Base-by-base conservation (phyloP, 495 filamentous ascomycete genomes). In the Aspergillus panamensis region DNA sequence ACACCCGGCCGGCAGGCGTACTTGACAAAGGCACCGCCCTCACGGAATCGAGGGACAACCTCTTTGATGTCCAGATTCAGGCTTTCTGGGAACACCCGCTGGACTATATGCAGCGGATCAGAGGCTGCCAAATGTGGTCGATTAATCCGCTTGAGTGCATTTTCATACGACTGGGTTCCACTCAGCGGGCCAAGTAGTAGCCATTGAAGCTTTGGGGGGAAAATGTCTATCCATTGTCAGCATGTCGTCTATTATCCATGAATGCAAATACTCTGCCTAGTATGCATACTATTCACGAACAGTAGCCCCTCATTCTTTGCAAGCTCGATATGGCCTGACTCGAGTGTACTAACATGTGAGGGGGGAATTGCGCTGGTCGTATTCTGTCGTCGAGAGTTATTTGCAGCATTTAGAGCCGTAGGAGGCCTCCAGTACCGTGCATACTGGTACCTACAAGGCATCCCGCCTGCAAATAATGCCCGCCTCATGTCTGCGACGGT, bases 11-110 rank as follows among this genome's bases (percentile, higher is more conserved):
- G 76, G 62, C 90, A 80, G 7, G 78, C 78, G 71, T 95, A 94
- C 68, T 96, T 97, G 63, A 97, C 84, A 71, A 94, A 97, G 8
- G 91, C 90, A 8, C 95, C 94, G 20, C 93, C 95, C 68, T 98
- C 94, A 62, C 93, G 92, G 30, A 92, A 75, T 17, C 91, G 82
- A 2, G 92, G 89, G 44, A 96, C 63, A 35, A 96, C 84, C 58
- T 95, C 84, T 40, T 84, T 88, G 59, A 96, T 82, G 40, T 86
- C 80, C 25, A 94, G 72, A n/a, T 84, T 74, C 12, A 86, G 61
- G 0, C 67, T 65, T 5, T 70, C 59, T 0, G 89, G 86, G 8
- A 92, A 74, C 9, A 82, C 87, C 17, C 78, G 75, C 35, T 82
- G 79, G 16, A 88, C 79, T 30, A 92, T 76, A 19, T 74, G 78